Evolutionary conservation across 2,329 filamentous ascomycete genomes (phyloP).

Genomic region (Didymella keratinophila): DNA sequence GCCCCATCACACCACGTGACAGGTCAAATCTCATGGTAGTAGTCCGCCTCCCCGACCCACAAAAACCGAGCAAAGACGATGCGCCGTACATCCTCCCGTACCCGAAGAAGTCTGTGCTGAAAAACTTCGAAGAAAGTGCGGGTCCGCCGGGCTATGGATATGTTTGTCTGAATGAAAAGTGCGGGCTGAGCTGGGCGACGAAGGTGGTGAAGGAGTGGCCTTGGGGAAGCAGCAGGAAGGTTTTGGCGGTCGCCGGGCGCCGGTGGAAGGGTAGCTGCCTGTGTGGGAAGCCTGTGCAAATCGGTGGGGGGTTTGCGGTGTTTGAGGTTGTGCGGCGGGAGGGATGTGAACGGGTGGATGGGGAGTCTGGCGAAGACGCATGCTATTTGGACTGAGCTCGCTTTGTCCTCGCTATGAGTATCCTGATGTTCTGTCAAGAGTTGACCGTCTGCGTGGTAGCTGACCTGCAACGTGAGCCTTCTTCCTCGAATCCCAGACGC

Average conservation of each 20-base stretch:
- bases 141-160: neutral
- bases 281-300: neutral
- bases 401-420: neutral
- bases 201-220: constrained; percentile 1
- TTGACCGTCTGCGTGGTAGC: too few species aligned
- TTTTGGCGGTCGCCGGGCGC: neutral
- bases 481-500: neutral
- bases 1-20: neutral
- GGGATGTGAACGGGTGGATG: neutral
- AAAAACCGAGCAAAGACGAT: neutral
- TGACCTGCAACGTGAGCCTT: neutral
- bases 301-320: constrained; percentile 2
- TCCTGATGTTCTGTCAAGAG: neutral
- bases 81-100: neutral
- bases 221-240: constrained; percentile 1
- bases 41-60: neutral
- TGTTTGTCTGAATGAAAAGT: neutral
- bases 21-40: neutral
- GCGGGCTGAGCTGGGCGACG: constrained; percentile 2
- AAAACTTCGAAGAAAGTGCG: neutral
- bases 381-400: too few species aligned
- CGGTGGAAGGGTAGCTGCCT: neutral
- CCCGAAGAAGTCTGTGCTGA: neutral
- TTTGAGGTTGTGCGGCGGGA: neutral
- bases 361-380: neutral